Percentiles rank a stretch among this genome's conserved stretches.
Evolutionary conservation across 768 basidiomycete species (phyloP).

Genomic region (Vararia minispora): DNA sequence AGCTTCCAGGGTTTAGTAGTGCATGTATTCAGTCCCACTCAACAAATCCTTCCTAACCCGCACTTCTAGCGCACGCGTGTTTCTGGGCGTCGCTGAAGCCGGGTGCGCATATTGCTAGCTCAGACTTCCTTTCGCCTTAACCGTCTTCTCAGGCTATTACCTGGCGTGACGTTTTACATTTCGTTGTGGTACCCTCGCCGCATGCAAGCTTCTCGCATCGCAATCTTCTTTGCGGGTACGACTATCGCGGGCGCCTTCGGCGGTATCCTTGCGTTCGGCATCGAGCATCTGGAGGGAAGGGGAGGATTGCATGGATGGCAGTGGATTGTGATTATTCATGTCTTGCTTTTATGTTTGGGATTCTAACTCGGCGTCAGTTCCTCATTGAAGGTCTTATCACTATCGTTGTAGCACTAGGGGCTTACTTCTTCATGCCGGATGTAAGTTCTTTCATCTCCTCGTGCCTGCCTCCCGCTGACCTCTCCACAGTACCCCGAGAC

Average conservation of each 20-base stretch:
- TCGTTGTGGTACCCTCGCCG: slow-evolving; percentile 50
- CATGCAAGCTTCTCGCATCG: slow-evolving; percentile 47
- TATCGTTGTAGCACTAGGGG: slow-evolving; percentile 27
- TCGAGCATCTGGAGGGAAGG: slow-evolving; percentile 33
- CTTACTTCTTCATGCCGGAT: slow-evolving; percentile 30
- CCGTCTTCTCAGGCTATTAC: slow-evolving; percentile 11
- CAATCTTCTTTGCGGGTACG: slow-evolving; percentile 55
- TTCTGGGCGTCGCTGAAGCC: slow-evolving; percentile 37
- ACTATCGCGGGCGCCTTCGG: slow-evolving; percentile 41
- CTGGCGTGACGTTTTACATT: slow-evolving; percentile 32
- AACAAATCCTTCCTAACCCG: background rate
- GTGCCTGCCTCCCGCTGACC: background rate
- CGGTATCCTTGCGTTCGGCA: slow-evolving; percentile 36
- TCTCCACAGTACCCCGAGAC: slow-evolving; percentile 26
- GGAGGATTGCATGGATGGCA: slow-evolving; percentile 30
- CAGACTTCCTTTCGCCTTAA: background rate
- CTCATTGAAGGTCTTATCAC: slow-evolving; percentile 32
- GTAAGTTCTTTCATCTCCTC: slow-evolving; percentile 10
- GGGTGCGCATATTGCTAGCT: slow-evolving; percentile 23
- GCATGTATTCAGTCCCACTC: slow-evolving; percentile 16
- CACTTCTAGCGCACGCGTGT: slow-evolving; percentile 23
- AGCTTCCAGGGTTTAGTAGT: slow-evolving; percentile 19
- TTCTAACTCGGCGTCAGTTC: slow-evolving; percentile 21
- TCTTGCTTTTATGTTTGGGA: background rate
- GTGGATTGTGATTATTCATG: slow-evolving; percentile 32